Evolutionary conservation across 768 basidiomycete species (phyloP).

Genomic region (Mrakia gelida): DNA sequence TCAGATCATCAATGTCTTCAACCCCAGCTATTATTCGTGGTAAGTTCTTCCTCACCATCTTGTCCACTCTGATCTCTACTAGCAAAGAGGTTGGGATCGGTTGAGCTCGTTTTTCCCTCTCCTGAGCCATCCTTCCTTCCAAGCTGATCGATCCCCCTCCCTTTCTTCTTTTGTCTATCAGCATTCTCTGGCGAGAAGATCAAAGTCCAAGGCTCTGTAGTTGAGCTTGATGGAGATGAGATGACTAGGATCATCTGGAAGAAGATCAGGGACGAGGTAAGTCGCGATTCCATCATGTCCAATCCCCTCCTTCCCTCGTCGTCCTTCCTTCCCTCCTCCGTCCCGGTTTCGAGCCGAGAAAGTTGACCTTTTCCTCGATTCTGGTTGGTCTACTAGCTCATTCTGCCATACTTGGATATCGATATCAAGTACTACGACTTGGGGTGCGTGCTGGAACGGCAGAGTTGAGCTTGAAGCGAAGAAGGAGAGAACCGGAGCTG

Average conservation of each 20-base stretch:
- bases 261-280: constrained; percentile 89
- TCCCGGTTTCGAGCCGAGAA: constrained; percentile 33
- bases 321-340: not conserved
- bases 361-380: constrained; percentile 1
- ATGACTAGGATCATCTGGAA: constrained; percentile 99
- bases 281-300: constrained; percentile 38
- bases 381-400: constrained; percentile 57
- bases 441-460: constrained; percentile 47
- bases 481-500: not conserved
- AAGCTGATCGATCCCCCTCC: not conserved
- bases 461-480: not conserved
- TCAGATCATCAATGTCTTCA: not conserved
- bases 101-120: not conserved
- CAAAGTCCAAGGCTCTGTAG: constrained; percentile 1
- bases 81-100: not conserved
- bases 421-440: constrained; percentile 99
- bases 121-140: too few species aligned
- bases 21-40: not conserved
- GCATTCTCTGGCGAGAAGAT: constrained; percentile 15
- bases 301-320: not conserved
- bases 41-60: not conserved
- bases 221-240: constrained; percentile 87
- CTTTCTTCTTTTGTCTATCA: not conserved
- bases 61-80: not conserved
- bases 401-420: constrained; percentile 87